Conservation (phyloP, 805 yeast species). For the Wickerhamiella alocasiicola region DNA sequence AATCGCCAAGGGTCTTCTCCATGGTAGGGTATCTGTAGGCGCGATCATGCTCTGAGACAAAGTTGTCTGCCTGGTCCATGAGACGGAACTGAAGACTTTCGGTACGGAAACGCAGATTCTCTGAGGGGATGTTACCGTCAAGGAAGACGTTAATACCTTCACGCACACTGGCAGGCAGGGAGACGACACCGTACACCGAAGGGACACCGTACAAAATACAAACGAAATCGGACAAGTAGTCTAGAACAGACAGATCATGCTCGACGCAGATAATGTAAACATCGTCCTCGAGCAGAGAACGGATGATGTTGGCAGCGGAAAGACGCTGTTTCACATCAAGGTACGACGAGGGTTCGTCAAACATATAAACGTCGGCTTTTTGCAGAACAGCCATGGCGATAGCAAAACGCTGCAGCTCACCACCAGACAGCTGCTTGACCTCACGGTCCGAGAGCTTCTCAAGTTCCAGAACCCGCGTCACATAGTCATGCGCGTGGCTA, state of each 20-base stretch:
- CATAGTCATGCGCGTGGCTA: conserved; percentile 48
- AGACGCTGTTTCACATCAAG: conserved; percentile 97
- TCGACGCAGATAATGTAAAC: conserved; percentile 89
- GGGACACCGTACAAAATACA: conserved; percentile 98
- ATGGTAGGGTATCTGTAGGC: conserved; percentile 67
- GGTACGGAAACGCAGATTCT: conserved; percentile 91
- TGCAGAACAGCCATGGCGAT: conserved; percentile 96
- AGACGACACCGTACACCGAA: conserved; percentile 96
- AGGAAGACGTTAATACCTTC: conserved; percentile 98
- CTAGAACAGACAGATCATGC: conserved; percentile 96
- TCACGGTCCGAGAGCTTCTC: conserved; percentile 72
- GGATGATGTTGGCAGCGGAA: conserved; percentile 89
- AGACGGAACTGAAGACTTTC: conserved; percentile 91
- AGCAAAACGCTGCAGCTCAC: conserved; percentile 97
- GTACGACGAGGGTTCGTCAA: conserved; percentile 98
- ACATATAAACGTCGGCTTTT: conserved; percentile 92
- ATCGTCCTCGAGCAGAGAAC: conserved; percentile 66
- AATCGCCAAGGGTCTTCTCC: conserved; percentile 92
- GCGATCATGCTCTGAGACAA: conserved; percentile 65
- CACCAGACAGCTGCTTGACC: conserved; percentile 84
- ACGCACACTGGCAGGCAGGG: conserved; percentile 91
- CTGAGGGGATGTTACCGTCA: conserved; percentile 96
- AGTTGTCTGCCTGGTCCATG: conserved; percentile 73
- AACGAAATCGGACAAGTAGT: conserved; percentile 90
- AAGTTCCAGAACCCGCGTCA: conserved; percentile 63